These are phyloP conservation scores for Trichoderma sp. DNA, from an alignment of 2,329 filamentous ascomycete genomes.

Conservation along the genomic window DNA sequence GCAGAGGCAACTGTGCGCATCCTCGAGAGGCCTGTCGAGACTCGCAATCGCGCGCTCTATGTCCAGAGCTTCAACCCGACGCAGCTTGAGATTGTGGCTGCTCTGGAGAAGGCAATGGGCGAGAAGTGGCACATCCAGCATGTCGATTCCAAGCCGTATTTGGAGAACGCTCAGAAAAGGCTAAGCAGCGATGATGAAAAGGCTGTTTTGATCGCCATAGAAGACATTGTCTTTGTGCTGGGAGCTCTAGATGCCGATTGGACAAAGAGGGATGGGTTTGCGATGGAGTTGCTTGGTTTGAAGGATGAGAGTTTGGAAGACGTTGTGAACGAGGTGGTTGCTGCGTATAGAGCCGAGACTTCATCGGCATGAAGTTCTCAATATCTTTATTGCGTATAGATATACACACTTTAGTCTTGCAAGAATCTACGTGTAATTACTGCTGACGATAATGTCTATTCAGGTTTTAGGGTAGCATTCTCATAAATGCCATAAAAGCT, in stretches of 20 bases:
- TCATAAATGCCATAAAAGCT: background rate
- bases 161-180: conserved; percentile 37
- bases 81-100: conserved; percentile 46
- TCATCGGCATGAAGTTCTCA: background rate
- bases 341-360: conserved; percentile 20
- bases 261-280: conserved; percentile 43
- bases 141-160: conserved; percentile 38
- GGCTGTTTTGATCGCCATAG: conserved; percentile 31
- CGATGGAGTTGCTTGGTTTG: conserved; percentile 47
- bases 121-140: conserved; percentile 35
- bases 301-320: conserved; percentile 46
- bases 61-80: conserved; percentile 47
- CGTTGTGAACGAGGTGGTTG: conserved; percentile 38
- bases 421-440: background rate
- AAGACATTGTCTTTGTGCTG: conserved; percentile 50
- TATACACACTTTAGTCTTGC: background rate
- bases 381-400: background rate
- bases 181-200: conserved; percentile 38
- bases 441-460: background rate
- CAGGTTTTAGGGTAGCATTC: background rate
- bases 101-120: conserved; percentile 50
- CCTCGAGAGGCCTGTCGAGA: conserved; percentile 48
- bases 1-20: conserved; percentile 49
- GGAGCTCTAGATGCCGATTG: conserved; percentile 49
- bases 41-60: conserved; percentile 49